A percentile compares a stretch with the other conserved stretches of the same genome.
phyloP scores from a whole-genome alignment of 2,329 filamentous ascomycete species.

The Hypoxylon sp. region DNA sequence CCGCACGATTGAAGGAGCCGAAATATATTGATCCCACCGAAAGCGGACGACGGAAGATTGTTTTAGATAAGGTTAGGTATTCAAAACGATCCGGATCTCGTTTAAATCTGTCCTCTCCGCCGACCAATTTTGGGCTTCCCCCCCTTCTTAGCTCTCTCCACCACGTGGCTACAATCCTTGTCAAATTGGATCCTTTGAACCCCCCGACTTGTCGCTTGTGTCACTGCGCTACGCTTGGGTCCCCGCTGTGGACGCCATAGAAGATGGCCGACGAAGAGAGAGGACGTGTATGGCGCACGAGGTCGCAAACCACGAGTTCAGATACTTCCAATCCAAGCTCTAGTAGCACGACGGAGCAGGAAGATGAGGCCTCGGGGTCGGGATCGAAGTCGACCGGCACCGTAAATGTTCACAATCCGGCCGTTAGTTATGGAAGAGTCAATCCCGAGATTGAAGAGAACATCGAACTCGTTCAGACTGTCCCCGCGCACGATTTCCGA shows the following conservation, averaged over 20 bases:
- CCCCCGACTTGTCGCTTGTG: slow-evolving; percentile 28
- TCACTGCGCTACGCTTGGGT: slow-evolving; percentile 18
- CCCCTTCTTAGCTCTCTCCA: slow-evolving; percentile 24
- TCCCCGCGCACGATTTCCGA: slow-evolving; percentile 40
- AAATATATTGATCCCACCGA: slow-evolving; percentile 5
- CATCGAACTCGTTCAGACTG: slow-evolving; percentile 43
- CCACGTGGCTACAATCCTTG: slow-evolving; percentile 40
- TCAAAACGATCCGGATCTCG: slow-evolving; percentile 20
- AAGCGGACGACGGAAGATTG: slow-evolving; percentile 1
- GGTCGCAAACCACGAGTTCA: slow-evolving; percentile 2
- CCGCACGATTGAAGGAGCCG: slow-evolving; percentile 4
- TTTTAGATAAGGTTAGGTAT: slow-evolving; percentile 12
- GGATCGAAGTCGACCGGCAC: slow-evolving; percentile 25
- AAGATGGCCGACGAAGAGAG: slow-evolving; percentile 31
- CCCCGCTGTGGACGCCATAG: slow-evolving; percentile 24
- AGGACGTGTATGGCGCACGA: slow-evolving; percentile 15
- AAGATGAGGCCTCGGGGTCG: slow-evolving; percentile 5
- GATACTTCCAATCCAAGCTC: slow-evolving; percentile 1
- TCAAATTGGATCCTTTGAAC: slow-evolving; percentile 33
- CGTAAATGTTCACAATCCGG: slow-evolving; percentile 37
- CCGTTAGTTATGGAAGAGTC: slow-evolving; percentile 46
- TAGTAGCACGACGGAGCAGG: background rate
- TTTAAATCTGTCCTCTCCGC: slow-evolving; percentile 28
- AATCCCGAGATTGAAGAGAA: slow-evolving; percentile 50
- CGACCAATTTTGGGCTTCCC: slow-evolving; percentile 12